Evolutionary conservation across 768 basidiomycete genomes (phyloP), one percentile per base, ranked within the genome.

Genomic region (Terana coerulea): DNA sequence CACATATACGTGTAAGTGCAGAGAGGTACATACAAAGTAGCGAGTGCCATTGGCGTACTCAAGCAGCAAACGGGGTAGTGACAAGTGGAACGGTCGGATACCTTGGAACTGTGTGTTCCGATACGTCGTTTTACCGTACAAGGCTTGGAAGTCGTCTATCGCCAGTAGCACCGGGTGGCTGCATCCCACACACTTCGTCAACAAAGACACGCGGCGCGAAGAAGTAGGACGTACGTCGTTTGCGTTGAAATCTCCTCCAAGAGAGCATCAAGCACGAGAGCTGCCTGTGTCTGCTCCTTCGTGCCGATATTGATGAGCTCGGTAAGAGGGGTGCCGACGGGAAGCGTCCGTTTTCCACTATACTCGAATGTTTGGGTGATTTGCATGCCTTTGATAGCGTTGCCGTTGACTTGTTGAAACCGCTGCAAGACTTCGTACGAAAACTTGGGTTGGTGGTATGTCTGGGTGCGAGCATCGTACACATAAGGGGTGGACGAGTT

Each of bases 101-200:
- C 72, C 61, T 6, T 73, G 71, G 67, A 83, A 91, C 36, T 84
- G 81, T 11, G 88, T 87, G 51, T 90, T 84, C 22, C 82, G 79
- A 69, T 95, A 95, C 24, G 86, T 80, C 37, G 68, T 71, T 40
- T 73, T 69, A 62, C 78, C 73, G 61, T 89, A 92, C 22, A 97
- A 67, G 0, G 90, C 77, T 65, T 95, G 94, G 65, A 91, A 82
- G 59, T 95, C 93, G 57, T 97, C 94, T 1, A 95, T 73, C 0
- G 92, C 93, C 26, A 95, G 70, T 5, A 97, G 64, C 2, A 95
- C 86, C 0, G 91, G 91, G 60, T 75, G 72, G 37, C 91, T 93
- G 52, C 9, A 47, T 19, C 12, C 35, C 25, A 34, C 12, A n/a
- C n/a, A n/a, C n/a, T n/a, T n/a, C n/a, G n/a, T n/a, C n/a, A n/a